phyloP scores from a whole-genome alignment of 208 protist species.

The Acanthamoeba healyi region DNA sequence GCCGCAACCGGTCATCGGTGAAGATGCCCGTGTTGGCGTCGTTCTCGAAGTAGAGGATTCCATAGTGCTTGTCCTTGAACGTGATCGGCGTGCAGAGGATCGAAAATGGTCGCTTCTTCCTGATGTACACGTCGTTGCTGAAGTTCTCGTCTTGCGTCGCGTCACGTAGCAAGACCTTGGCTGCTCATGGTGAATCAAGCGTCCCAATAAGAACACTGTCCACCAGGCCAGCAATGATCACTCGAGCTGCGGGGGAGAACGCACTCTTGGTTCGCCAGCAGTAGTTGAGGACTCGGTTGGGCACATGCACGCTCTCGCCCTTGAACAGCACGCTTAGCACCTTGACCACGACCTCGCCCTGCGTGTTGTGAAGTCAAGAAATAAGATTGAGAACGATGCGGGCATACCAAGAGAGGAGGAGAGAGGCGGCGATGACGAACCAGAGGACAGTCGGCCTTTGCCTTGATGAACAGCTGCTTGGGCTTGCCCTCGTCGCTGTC shows the following conservation, averaged over 20 bases:
- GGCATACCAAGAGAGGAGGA: no score
- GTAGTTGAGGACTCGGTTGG: conserved; percentile 67
- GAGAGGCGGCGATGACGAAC: not conserved
- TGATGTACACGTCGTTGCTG: conserved; percentile 25
- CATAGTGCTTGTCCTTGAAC: conserved; percentile 15
- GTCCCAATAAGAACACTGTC: not conserved
- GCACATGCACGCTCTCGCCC: conserved; percentile 14
- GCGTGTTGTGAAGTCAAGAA: no score
- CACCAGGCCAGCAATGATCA: no score
- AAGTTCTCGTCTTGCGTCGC: conserved; percentile 20
- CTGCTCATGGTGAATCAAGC: not conserved
- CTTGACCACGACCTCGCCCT: conserved; percentile 9
- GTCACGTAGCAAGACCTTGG: conserved; percentile 11
- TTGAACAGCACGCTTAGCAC: conserved; percentile 17
- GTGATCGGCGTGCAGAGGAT: conserved; percentile 49
- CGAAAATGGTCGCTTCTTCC: not conserved
- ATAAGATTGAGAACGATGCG: no score
- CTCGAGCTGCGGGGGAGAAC: no score
- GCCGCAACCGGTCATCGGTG: conserved; percentile 27
- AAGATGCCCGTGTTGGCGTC: conserved; percentile 57
- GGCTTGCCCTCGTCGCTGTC: not conserved
- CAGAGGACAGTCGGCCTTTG: not conserved
- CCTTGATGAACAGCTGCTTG: not conserved
- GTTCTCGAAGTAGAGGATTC: conserved; percentile 51
- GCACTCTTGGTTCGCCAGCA: conserved; percentile 70